Percentiles rank a stretch among this genome's conserved stretches.
Conservation (phyloP, 768 basidiomycete genomes). For the Rhizopogon vesiculosus region DNA sequence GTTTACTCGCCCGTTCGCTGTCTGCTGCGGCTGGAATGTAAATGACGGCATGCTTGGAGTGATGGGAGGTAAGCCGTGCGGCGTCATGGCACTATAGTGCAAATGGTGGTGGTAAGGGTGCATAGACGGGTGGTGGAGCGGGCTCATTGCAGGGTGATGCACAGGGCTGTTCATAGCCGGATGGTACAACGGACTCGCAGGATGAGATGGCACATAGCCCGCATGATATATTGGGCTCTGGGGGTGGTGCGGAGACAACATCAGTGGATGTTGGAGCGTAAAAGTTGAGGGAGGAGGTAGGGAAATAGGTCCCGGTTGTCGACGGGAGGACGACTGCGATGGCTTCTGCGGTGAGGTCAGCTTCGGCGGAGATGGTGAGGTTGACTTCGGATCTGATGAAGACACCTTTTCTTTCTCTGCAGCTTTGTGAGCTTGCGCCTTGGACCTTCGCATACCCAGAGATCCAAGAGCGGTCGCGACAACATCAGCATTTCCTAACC, state of each 20-base stretch:
- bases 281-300: conserved; percentile 56
- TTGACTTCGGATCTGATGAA: conserved; percentile 14
- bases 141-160: conserved; percentile 20
- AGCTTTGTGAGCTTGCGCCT: conserved; percentile 11
- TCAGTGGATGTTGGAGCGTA: conserved; percentile 33
- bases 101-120: conserved; percentile 18
- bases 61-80: conserved; percentile 84
- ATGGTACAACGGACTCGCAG: conserved; percentile 35
- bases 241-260: conserved; percentile 31
- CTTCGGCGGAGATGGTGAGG: conserved; percentile 4
- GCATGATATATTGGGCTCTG: conserved; percentile 38
- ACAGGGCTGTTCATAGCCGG: conserved; percentile 27
- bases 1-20: neutral
- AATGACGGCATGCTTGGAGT: conserved; percentile 99
- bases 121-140: conserved; percentile 22
- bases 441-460: conserved; percentile 26
- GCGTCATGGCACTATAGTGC: conserved; percentile 46
- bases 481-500: conserved; percentile 8
- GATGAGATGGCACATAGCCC: conserved; percentile 22
- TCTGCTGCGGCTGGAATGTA: conserved; percentile 58
- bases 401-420: conserved; percentile 19
- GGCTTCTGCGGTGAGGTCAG: conserved; percentile 6
- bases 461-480: conserved; percentile 19
- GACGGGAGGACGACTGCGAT: conserved; percentile 24
- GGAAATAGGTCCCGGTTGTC: conserved; percentile 68